Percentiles rank a stretch among this genome's conserved stretches.
phyloP scores from a whole-genome alignment of 169 alveolate species.

The Neospora caninum region DNA sequence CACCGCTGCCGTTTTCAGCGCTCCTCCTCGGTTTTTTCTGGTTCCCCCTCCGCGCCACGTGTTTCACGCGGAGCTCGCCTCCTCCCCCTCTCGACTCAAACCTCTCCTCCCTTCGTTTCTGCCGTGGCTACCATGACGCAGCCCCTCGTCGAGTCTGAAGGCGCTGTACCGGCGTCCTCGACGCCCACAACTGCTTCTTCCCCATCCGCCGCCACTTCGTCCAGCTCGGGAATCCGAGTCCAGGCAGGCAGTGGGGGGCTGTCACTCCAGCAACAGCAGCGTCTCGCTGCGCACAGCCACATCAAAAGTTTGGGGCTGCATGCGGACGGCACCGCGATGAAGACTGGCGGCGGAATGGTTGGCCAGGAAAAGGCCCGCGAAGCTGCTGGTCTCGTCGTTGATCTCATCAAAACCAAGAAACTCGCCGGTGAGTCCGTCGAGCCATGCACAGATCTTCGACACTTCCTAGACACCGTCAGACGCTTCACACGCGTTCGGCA shows the following conservation, averaged over 20 bases:
- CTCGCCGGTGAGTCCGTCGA: constrained; percentile 86
- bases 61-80: neutral
- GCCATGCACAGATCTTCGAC: too few species aligned
- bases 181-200: neutral
- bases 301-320: constrained; percentile 98
- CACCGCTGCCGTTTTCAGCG: too few species aligned
- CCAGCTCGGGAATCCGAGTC: neutral
- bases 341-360: constrained; percentile 90
- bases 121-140: neutral
- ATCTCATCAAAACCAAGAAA: constrained; percentile 95
- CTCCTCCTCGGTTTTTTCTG: too few species aligned
- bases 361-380: constrained; percentile 99
- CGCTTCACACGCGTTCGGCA: too few species aligned
- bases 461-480: too few species aligned
- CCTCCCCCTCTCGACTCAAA: neutral
- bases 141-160: neutral
- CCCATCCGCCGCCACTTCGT: neutral
- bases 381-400: constrained; percentile 98
- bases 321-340: constrained; percentile 92
- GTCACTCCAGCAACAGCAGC: constrained; percentile 58
- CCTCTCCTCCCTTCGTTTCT: neutral
- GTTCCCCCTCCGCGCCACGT: too few species aligned
- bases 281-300: constrained; percentile 98
- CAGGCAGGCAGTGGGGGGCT: neutral
- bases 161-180: neutral